Evolutionary conservation across 1,284 basidiomycete species (phyloP).

Genomic region (Trichosporon faecale): DNA sequence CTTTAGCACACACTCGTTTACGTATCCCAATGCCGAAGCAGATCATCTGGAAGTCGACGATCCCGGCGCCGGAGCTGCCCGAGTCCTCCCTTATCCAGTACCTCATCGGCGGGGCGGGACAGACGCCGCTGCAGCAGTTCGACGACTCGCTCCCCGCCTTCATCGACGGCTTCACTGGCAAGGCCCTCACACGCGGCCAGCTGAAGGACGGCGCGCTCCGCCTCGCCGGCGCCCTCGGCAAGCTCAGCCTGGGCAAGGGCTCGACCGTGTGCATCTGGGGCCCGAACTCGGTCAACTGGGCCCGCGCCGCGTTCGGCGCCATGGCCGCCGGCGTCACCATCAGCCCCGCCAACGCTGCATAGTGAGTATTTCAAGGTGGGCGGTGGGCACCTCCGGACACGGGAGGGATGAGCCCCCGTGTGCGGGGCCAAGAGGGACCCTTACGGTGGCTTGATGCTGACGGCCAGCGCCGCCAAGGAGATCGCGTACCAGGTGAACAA

Average conservation of each 20-base stretch:
- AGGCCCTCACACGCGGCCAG: slow-evolving; percentile 60
- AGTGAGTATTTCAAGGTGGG: slow-evolving; percentile 30
- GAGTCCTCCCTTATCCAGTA: slow-evolving; percentile 14
- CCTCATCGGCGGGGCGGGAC: slow-evolving; percentile 10
- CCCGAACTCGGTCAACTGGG: slow-evolving; percentile 63
- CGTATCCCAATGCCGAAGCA: slow-evolving; percentile 4
- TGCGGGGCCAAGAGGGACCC: not conserved
- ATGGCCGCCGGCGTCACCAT: slow-evolving; percentile 39
- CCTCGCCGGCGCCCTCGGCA: slow-evolving; percentile 59
- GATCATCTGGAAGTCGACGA: slow-evolving; percentile 7
- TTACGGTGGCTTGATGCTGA: not conserved
- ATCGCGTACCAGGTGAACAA: slow-evolving; percentile 54
- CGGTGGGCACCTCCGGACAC: not conserved
- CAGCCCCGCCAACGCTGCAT: slow-evolving; percentile 45
- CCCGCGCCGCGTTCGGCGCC: slow-evolving; percentile 61
- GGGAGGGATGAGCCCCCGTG: not conserved
- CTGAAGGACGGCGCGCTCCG: slow-evolving; percentile 59
- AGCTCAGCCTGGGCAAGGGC: slow-evolving; percentile 32
- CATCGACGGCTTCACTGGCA: slow-evolving; percentile 64
- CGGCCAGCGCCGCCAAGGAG: slow-evolving; percentile 41
- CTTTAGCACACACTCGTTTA: slow-evolving; percentile 9
- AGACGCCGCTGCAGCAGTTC: slow-evolving; percentile 37
- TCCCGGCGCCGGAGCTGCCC: slow-evolving; percentile 9
- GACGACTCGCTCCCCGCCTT: slow-evolving; percentile 47
- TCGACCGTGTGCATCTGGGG: slow-evolving; percentile 46